Conservation (phyloP, 331 rosid genomes). For the Rhamnella rubrinervis region DNA sequence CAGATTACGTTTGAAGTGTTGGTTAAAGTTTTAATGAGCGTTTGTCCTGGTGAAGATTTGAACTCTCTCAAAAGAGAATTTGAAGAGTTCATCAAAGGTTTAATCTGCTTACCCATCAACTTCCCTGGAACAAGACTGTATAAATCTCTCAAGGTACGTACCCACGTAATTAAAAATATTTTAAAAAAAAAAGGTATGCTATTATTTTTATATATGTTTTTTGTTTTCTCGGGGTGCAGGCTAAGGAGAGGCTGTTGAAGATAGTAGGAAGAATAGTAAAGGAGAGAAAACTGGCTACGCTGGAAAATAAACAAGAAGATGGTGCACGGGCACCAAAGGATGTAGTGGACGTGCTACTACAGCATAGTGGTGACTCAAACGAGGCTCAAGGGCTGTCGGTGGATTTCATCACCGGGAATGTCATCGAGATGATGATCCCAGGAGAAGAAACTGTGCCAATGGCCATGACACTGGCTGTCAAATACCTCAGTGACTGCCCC, state of each 20-base stretch:
- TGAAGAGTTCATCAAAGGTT: constrained; percentile 75
- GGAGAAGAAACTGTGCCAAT: constrained; percentile 92
- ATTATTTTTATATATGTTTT: neutral
- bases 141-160: constrained; percentile 83
- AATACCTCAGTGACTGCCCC: constrained; percentile 59
- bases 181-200: neutral
- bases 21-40: constrained; percentile 70
- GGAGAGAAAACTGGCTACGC: constrained; percentile 13
- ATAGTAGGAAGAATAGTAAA: constrained; percentile 50
- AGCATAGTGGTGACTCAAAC: constrained; percentile 40
- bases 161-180: no score
- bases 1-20: constrained; percentile 77
- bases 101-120: constrained; percentile 83
- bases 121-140: constrained; percentile 78
- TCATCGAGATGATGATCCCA: constrained; percentile 82
- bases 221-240: constrained; percentile 39
- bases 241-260: constrained; percentile 73
- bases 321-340: constrained; percentile 39
- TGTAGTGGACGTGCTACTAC: constrained; percentile 65
- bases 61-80: constrained; percentile 62
- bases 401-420: constrained; percentile 67
- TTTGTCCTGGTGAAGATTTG: constrained; percentile 76
- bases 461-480: constrained; percentile 75
- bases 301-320: constrained; percentile 12
- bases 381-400: constrained; percentile 30